Conservation (phyloP, 2,329 filamentous ascomycete genomes). For the Fusarium sarcochroum region DNA sequence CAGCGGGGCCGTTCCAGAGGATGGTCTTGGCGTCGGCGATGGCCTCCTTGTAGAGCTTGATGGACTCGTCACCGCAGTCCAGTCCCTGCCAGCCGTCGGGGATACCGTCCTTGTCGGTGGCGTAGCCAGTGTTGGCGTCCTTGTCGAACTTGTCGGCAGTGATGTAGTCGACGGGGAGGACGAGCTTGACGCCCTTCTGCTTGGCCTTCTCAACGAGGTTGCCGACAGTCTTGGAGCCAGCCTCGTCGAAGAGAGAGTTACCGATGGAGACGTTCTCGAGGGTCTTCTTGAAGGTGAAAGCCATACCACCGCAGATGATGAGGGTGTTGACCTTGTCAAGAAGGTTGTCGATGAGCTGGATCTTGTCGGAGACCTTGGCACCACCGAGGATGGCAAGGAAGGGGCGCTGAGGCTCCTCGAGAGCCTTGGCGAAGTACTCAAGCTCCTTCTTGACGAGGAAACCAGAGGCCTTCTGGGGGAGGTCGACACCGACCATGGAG, state of each 20-base stretch:
- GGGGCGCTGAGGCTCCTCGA: slow-evolving; percentile 91
- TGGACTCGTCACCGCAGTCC: slow-evolving; percentile 90
- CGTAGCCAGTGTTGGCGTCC: slow-evolving; percentile 84
- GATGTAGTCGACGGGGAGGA: slow-evolving; percentile 94
- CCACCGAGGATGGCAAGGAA: slow-evolving; percentile 99
- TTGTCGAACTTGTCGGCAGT: slow-evolving; percentile 95
- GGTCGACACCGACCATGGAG: slow-evolving; percentile 97
- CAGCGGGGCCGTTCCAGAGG: slow-evolving; percentile 97
- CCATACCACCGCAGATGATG: slow-evolving; percentile 97
- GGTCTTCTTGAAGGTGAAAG: slow-evolving; percentile 99
- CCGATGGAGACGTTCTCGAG: slow-evolving; percentile 91
- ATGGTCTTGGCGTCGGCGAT: slow-evolving; percentile 94
- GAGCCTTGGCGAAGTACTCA: slow-evolving; percentile 98
- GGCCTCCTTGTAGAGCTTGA: slow-evolving; percentile 88
- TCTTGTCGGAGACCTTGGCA: slow-evolving; percentile 99
- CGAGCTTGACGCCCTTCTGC: slow-evolving; percentile 94
- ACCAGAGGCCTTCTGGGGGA: slow-evolving; percentile 96
- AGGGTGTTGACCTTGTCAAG: slow-evolving; percentile 98
- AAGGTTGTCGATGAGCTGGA: slow-evolving; percentile 98
- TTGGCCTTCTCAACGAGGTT: slow-evolving; percentile 95
- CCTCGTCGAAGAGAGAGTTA: slow-evolving; percentile 92
- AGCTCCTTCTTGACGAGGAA: slow-evolving; percentile 99
- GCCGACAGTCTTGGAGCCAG: slow-evolving; percentile 90
- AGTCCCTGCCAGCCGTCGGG: slow-evolving; percentile 99
- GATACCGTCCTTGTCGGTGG: slow-evolving; percentile 89